Conservation (phyloP, 306 rosid genomes). For the Castanea mollissima region DNA sequence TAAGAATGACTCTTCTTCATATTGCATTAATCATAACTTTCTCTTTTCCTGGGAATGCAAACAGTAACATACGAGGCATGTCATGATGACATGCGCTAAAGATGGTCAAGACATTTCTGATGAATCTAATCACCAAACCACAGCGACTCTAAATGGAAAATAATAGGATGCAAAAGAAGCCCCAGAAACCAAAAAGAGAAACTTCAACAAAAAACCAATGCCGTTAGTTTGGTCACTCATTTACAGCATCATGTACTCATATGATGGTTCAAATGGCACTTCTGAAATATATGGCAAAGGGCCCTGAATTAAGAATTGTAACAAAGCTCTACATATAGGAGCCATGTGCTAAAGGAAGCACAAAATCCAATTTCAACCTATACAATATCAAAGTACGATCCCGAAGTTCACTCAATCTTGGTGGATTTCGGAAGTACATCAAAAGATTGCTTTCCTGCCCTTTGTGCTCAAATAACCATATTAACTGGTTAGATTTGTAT, state of each 20-base stretch:
- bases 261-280: background rate
- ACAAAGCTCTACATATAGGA: background rate
- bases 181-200: too few species aligned
- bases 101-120: background rate
- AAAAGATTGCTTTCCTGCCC: background rate
- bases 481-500: background rate
- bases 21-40: background rate
- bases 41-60: background rate
- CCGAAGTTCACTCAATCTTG: background rate
- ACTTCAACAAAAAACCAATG: background rate
- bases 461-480: background rate
- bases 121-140: too few species aligned
- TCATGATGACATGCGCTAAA: too few species aligned
- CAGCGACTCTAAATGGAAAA: background rate
- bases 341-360: background rate
- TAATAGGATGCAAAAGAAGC: background rate
- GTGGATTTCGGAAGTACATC: background rate
- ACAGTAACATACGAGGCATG: background rate
- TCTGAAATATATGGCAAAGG: background rate
- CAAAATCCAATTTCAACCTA: background rate
- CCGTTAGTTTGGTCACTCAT: background rate
- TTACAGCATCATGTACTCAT: background rate
- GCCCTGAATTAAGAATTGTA: background rate
- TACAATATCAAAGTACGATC: background rate
- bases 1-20: background rate